Evolutionary conservation across 78 protist genomes (phyloP).

Genomic region (Ministeria vibrans): DNA sequence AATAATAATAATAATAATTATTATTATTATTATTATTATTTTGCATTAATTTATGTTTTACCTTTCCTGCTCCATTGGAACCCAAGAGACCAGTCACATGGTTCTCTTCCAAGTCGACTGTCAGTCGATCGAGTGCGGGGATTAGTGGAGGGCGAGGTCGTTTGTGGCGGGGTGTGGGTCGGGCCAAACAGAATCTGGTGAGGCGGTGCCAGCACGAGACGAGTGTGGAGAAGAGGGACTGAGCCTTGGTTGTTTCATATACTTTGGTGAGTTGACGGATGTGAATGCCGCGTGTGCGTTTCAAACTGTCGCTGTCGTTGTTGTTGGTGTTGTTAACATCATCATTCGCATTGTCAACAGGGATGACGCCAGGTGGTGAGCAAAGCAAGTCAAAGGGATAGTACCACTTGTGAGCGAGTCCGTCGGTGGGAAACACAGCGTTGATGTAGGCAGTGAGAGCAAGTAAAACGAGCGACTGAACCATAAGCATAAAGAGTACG

Average conservation of each 20-base stretch:
- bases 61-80: slow-evolving; percentile 40
- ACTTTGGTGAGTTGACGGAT: slow-evolving; percentile 16
- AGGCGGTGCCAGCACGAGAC: too few species aligned
- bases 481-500: not conserved
- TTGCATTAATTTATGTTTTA: too few species aligned
- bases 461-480: slow-evolving; percentile 25
- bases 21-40: too few species aligned
- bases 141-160: not conserved
- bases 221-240: slow-evolving; percentile 86
- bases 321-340: too few species aligned
- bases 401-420: slow-evolving; percentile 39
- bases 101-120: slow-evolving; percentile 18
- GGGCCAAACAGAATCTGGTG: too few species aligned
- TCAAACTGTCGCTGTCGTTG: too few species aligned
- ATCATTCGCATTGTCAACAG: too few species aligned
- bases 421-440: slow-evolving; percentile 57
- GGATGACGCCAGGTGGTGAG: not conserved
- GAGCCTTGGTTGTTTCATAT: slow-evolving; percentile 6
- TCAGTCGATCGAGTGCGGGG: not conserved
- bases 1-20: too few species aligned
- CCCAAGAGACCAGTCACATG: slow-evolving; percentile 23
- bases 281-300: too few species aligned
- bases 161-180: not conserved
- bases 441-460: slow-evolving; percentile 36
- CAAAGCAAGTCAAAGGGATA: slow-evolving; percentile 37